phyloP scores from a whole-genome alignment of 768 basidiomycete genomes.

The Favolaschia claudopus region DNA sequence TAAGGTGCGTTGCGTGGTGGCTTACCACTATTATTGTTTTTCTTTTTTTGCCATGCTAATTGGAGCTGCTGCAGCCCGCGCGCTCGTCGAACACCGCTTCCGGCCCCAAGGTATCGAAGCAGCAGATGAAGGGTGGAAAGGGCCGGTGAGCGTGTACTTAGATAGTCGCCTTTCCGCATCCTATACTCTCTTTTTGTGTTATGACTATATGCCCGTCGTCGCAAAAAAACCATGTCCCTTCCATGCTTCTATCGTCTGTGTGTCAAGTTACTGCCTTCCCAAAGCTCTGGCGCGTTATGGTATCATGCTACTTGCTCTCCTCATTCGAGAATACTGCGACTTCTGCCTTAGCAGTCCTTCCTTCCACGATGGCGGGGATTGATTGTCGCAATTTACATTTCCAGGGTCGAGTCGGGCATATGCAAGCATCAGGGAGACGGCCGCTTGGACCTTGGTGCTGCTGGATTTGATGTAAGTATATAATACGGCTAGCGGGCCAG shows the following conservation, averaged over 20 bases:
- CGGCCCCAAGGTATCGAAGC: constrained; percentile 91
- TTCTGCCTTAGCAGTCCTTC: no score
- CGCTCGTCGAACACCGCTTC: constrained; percentile 60
- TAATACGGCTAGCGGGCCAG: background rate
- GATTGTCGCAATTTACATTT: constrained; percentile 83
- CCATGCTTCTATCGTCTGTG: no score
- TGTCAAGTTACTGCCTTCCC: no score
- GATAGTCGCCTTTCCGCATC: background rate
- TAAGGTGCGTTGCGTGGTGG: constrained; percentile 58
- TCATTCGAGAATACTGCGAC: no score
- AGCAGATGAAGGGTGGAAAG: constrained; percentile 94
- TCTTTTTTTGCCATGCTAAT: constrained; percentile 5
- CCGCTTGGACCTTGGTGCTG: constrained; percentile 36
- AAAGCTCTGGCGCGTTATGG: no score
- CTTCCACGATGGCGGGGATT: constrained; percentile 82
- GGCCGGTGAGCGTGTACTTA: constrained; percentile 63
- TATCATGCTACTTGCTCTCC: no score
- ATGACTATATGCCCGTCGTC: constrained; percentile 17
- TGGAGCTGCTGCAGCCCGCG: constrained; percentile 52
- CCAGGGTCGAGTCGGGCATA: constrained; percentile 56
- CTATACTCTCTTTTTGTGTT: background rate
- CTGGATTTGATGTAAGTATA: constrained; percentile 63
- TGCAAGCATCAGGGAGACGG: constrained; percentile 48
- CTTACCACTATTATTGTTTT: constrained; percentile 3
- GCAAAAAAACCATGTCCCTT: constrained; percentile 9